Evolutionary conservation across 163 green algal species (phyloP).

Genomic region (Trebouxia gelatinosa): DNA sequence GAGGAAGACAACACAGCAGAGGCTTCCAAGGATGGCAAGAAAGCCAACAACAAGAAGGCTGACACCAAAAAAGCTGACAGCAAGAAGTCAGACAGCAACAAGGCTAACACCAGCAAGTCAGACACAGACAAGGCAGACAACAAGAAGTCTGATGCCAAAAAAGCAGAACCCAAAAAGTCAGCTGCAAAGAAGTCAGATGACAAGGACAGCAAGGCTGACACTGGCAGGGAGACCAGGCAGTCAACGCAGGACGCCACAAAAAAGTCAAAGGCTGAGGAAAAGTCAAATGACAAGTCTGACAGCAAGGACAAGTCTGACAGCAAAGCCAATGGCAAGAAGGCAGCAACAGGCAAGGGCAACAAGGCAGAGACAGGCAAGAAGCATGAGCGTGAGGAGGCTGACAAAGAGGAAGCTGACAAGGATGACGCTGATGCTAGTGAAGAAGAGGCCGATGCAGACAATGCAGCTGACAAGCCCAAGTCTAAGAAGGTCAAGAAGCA

Average conservation of each 20-base stretch:
- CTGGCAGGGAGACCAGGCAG: background rate
- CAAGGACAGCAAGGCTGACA: background rate
- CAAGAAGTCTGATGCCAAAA: background rate
- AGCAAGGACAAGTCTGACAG: background rate
- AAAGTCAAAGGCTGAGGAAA: background rate
- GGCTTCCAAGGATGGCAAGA: no score
- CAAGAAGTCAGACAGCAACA: background rate
- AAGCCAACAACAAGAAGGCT: background rate
- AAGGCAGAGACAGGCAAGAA: background rate
- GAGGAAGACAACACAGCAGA: background rate
- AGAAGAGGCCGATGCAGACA: slow-evolving; percentile 6
- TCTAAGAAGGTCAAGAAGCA: slow-evolving; percentile 15
- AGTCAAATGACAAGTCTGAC: no score
- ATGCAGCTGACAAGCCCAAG: slow-evolving; percentile 1
- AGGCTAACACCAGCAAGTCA: background rate
- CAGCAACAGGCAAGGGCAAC: background rate
- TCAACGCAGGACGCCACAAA: background rate
- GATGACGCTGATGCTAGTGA: slow-evolving; percentile 5
- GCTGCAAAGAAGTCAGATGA: background rate
- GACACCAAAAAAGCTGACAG: background rate
- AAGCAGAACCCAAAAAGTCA: background rate
- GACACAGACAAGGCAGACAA: background rate
- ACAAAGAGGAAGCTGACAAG: background rate
- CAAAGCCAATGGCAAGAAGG: slow-evolving; percentile 6
- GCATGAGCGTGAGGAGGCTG: slow-evolving; percentile 16